Evolutionary conservation across 169 alveolate species (phyloP).

Genomic region (Plasmodium relictum): DNA sequence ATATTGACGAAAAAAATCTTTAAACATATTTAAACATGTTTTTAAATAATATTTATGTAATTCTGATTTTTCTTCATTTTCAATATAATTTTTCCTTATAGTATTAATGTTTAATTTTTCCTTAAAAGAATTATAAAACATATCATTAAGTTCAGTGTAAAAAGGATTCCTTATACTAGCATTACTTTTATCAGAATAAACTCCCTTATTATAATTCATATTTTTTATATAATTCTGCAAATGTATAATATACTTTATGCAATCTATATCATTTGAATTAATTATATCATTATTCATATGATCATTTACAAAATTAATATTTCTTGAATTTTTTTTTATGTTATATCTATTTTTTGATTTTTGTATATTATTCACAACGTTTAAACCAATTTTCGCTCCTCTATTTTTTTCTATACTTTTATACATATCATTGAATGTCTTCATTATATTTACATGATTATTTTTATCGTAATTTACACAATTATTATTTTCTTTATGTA

Average conservation of each 20-base stretch:
- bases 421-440: neutral
- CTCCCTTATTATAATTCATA: slow-evolving; percentile 8
- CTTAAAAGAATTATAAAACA: slow-evolving; percentile 31
- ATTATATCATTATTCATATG: slow-evolving; percentile 21
- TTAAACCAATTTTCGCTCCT: neutral
- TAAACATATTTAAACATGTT: slow-evolving; percentile 50
- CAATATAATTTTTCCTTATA: slow-evolving; percentile 20
- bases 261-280: slow-evolving; percentile 26
- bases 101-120: slow-evolving; percentile 47
- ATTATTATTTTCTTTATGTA: neutral
- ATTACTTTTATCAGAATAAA: neutral
- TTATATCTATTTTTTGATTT: slow-evolving; percentile 26
- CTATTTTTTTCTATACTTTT: slow-evolving; percentile 4
- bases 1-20: slow-evolving; percentile 61
- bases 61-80: slow-evolving; percentile 52
- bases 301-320: slow-evolving; percentile 12
- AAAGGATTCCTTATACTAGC: slow-evolving; percentile 22
- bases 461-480: neutral
- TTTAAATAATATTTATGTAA: slow-evolving; percentile 52
- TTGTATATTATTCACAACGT: slow-evolving; percentile 46
- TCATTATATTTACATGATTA: neutral
- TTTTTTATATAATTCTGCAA: slow-evolving; percentile 11
- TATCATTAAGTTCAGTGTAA: slow-evolving; percentile 29
- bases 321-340: slow-evolving; percentile 38
- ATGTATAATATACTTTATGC: slow-evolving; percentile 23